Percentiles rank a stretch among this genome's conserved stretches.
These are phyloP conservation scores for Podila epicladia DNA, from an alignment of 192 early-diverging fungal species.

Conservation along the genomic window DNA sequence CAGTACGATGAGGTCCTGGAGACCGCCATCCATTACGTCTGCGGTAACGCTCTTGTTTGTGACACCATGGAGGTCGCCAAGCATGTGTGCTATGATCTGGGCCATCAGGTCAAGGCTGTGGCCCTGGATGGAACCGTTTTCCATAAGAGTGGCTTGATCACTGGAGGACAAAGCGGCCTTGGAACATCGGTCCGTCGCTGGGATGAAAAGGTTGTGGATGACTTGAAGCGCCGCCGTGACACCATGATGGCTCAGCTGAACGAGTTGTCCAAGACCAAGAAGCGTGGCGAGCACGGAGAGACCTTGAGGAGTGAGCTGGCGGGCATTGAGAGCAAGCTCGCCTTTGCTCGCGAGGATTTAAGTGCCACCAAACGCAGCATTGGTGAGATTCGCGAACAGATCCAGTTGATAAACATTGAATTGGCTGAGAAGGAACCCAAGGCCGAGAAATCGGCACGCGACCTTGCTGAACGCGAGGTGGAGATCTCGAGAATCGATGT, in stretches of 20 bases:
- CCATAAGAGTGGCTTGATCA: conserved; percentile 97
- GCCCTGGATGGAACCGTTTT: conserved; percentile 94
- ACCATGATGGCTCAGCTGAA: conserved; percentile 75
- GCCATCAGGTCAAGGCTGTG: conserved; percentile 90
- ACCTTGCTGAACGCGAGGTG: conserved; percentile 53
- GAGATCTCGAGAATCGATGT: conserved; percentile 49
- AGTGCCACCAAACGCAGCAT: conserved; percentile 64
- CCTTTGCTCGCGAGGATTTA: conserved; percentile 71
- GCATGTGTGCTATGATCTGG: conserved; percentile 84
- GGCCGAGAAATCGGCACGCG: conserved; percentile 16
- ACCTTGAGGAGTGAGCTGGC: conserved; percentile 65
- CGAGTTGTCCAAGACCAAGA: conserved; percentile 73
- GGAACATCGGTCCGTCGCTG: conserved; percentile 69
- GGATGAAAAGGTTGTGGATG: conserved; percentile 92
- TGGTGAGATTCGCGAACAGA: conserved; percentile 67
- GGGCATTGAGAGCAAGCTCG: conserved; percentile 67
- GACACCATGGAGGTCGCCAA: conserved; percentile 88
- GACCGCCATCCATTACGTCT: conserved; percentile 87
- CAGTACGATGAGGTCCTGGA: conserved; percentile 83
- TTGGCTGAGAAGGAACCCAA: conserved; percentile 39
- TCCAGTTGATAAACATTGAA: conserved; percentile 60
- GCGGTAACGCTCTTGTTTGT: conserved; percentile 92
- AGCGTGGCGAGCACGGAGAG: conserved; percentile 73
- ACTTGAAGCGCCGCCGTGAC: conserved; percentile 76
- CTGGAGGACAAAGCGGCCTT: conserved; percentile 74